Conservation (phyloP, 2,329 filamentous ascomycete genomes). For the Onygenales sp. region DNA sequence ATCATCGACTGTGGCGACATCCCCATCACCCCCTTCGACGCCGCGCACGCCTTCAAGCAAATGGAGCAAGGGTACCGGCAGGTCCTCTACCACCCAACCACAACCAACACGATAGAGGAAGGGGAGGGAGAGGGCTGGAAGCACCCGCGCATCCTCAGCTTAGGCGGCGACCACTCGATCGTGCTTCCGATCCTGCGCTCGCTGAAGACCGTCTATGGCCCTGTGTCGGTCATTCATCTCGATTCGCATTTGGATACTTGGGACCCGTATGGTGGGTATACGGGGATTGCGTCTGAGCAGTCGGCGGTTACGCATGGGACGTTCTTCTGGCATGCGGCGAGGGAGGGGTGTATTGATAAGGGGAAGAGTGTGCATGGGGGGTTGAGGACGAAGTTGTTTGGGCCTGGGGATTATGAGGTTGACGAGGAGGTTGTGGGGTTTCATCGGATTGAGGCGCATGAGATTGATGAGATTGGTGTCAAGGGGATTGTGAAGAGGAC, state of each 20-base stretch:
- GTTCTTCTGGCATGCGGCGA: conserved; percentile 75
- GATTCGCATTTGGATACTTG: conserved; percentile 54
- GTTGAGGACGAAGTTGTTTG: too few relatives aligned
- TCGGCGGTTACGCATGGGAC: conserved; percentile 76
- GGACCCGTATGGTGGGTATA: conserved; percentile 52
- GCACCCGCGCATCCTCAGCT: conserved; percentile 69
- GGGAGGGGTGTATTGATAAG: conserved; percentile 68
- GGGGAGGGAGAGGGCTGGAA: conserved; percentile 65
- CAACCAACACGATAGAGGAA: conserved; percentile 56
- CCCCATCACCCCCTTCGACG: conserved; percentile 66
- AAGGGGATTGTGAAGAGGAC: too few relatives aligned
- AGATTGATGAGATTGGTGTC: too few relatives aligned
- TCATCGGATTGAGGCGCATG: too few relatives aligned
- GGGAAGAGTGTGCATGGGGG: too few relatives aligned
- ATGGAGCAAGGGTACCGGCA: conserved; percentile 78
- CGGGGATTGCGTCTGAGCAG: too few relatives aligned
- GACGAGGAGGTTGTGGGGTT: too few relatives aligned
- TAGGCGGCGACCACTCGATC: conserved; percentile 43
- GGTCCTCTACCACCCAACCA: conserved; percentile 60
- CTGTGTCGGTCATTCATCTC: conserved; percentile 56
- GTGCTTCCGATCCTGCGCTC: conserved; percentile 44
- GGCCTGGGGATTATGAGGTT: too few relatives aligned
- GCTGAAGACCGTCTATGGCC: conserved; percentile 57
- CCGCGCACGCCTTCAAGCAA: conserved; percentile 74
- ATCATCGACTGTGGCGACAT: conserved; percentile 79